Base-by-base conservation (phyloP, 192 early-diverging fungal genomes). In the Coemansia sp. region DNA sequence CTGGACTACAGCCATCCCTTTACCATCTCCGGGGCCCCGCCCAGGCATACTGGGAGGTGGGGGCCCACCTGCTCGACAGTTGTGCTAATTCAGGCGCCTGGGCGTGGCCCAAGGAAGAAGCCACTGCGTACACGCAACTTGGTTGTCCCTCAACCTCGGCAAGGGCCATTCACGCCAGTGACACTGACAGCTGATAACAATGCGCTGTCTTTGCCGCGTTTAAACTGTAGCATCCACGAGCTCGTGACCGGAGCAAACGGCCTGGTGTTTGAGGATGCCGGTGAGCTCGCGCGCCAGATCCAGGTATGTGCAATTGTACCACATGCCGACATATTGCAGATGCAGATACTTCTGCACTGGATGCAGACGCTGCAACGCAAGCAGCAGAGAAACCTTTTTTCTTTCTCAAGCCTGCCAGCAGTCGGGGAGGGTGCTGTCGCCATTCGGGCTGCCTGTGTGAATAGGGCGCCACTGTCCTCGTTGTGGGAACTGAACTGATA, bases 221-320 rank as follows among this genome's bases (percentile, higher is more conserved):
- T 43, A 11, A 15, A n/a, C n/a, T 62, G 69, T 80, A 70, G 68
- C 60, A 64, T 91, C 40, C 48, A 75, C 45, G 89, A 91, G 63
- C 71, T 91, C 8, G 87, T 91, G 11, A 50, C 67, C 0, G 59
- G 81, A 49, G 73, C 64, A 40, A 92, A 92, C 44, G 90, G 90
- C 5, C 57, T 88, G 47, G 73, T 89, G 11, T 90, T 90, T 57
- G 39, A 67, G 51, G 70, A 23, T 29, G 67, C 81, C 11, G 50
- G 62, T 1, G 79, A 89, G 58, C 75, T 90, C 20, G 79, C 76
- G n/a, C 56, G 51, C 20, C 84, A 89, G 60, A 61, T 89, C n/a
- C 63, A 75, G 73, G 87, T 89, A 75, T 25, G 62, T 32, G 31
- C 38, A 39, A n/a, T n/a, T n/a, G n/a, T n/a, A n/a, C 19, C 19